Conservation (phyloP, 192 early-diverging fungal species). For the Umbelopsis sp. region DNA sequence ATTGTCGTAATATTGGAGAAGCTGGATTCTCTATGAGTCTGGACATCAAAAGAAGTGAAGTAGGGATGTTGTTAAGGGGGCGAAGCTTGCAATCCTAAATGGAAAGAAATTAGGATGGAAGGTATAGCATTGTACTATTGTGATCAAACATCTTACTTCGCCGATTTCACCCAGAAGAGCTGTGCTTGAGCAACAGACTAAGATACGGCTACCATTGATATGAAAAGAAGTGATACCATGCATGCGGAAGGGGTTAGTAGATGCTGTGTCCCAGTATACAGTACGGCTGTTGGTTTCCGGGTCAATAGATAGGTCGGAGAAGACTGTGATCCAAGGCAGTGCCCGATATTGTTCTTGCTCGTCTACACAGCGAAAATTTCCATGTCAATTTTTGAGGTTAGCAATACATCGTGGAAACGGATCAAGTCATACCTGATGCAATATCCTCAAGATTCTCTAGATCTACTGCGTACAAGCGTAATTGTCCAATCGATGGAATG, state of each 20-base stretch:
- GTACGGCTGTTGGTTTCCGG: neutral
- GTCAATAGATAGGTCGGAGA: neutral
- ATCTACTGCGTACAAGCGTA: constrained; percentile 33
- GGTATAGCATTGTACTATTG: no score
- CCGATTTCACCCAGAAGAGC: neutral
- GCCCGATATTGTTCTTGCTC: neutral
- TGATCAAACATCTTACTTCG: neutral
- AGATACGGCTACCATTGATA: neutral
- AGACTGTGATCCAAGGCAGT: constrained; percentile 4
- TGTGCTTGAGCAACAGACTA: neutral
- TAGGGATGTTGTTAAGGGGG: neutral
- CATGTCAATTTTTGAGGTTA: neutral
- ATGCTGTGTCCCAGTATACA: neutral
- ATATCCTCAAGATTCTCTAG: constrained; percentile 9
- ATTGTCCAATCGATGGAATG: constrained; percentile 16
- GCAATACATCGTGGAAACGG: neutral
- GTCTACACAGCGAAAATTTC: neutral
- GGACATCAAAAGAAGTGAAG: neutral
- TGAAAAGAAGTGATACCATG: neutral
- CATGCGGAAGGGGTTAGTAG: neutral
- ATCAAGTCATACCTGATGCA: neutral
- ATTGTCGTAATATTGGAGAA: constrained; percentile 6
- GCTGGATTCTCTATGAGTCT: neutral
- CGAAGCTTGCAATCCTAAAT: neutral
- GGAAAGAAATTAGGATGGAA: no score